Percentiles rank a stretch among this genome's conserved stretches.
Conservation (phyloP, 208 protist species). For the Trypanosoma conorhini region DNA sequence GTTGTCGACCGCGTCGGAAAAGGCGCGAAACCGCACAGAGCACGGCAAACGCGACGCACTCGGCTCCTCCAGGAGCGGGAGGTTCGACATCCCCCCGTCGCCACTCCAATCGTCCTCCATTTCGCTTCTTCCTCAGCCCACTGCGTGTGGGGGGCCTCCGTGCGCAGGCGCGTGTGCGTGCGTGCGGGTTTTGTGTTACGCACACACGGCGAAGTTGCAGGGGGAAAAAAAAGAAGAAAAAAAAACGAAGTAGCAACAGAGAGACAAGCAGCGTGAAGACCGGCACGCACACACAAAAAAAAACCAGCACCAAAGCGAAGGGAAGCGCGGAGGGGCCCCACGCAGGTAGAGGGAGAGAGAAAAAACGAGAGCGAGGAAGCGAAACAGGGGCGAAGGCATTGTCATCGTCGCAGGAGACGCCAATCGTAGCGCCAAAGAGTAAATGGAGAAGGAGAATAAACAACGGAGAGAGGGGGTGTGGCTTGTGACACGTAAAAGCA, state of each 20-base stretch:
- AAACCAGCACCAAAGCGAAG: slow-evolving; percentile 19
- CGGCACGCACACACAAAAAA: slow-evolving; percentile 12
- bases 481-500: not conserved
- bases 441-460: not conserved
- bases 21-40: slow-evolving; percentile 36
- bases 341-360: not conserved
- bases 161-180: not conserved
- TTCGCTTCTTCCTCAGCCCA: slow-evolving; percentile 7
- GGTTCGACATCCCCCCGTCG: slow-evolving; percentile 21
- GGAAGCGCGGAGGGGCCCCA: no score
- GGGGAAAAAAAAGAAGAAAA: slow-evolving; percentile 12
- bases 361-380: not conserved
- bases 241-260: slow-evolving; percentile 7
- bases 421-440: not conserved
- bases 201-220: slow-evolving; percentile 1
- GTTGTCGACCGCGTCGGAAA: slow-evolving; percentile 24
- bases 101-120: slow-evolving; percentile 32
- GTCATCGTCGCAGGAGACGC: not conserved
- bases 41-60: slow-evolving; percentile 29
- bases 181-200: not conserved
- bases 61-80: slow-evolving; percentile 30
- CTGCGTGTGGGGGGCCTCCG: not conserved
- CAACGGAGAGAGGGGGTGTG: not conserved
- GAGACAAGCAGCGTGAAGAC: not conserved
- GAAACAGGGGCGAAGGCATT: not conserved